These are phyloP conservation scores for Gossypium mustelinum DNA, from an alignment of 345 rosid genomes.

Conservation along the genomic window DNA sequence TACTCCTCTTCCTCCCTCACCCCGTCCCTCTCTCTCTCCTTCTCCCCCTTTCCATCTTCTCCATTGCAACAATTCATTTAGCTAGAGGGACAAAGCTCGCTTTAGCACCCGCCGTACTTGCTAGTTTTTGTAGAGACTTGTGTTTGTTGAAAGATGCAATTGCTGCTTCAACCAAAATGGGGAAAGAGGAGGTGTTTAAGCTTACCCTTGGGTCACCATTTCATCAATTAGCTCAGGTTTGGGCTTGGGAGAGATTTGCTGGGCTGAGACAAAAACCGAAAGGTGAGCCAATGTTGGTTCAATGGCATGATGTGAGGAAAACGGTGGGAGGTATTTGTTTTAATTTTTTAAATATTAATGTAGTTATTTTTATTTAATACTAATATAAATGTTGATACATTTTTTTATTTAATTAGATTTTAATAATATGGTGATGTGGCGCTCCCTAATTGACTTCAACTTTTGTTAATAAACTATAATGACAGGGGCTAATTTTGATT, in stretches of 20 bases:
- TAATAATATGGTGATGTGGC: too few species aligned
- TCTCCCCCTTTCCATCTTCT: not conserved
- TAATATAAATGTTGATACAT: too few species aligned
- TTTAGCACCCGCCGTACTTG: not conserved
- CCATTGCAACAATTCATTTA: not conserved
- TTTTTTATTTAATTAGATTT: too few species aligned
- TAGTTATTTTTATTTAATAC: too few species aligned
- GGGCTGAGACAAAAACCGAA: slow-evolving; percentile 26
- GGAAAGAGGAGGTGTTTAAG: not conserved
- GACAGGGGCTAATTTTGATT: too few species aligned
- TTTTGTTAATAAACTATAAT: too few species aligned
- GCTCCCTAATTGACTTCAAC: too few species aligned
- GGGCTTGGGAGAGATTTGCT: slow-evolving; percentile 24
- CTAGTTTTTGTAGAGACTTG: not conserved
- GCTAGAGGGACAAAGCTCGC: not conserved
- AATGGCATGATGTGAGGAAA: slow-evolving; percentile 24
- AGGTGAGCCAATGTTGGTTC: slow-evolving; percentile 27
- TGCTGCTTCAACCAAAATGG: not conserved
- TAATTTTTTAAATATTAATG: too few species aligned
- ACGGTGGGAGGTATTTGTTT: too few species aligned
- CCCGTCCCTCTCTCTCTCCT: too few species aligned
- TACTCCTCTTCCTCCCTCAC: too few species aligned
- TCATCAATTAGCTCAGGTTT: slow-evolving; percentile 1
- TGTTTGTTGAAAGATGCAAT: not conserved
- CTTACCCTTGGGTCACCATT: not conserved